Evolutionary conservation across 1,139 yeast species (phyloP).

Genomic region (Saccharomyces hybrid): DNA sequence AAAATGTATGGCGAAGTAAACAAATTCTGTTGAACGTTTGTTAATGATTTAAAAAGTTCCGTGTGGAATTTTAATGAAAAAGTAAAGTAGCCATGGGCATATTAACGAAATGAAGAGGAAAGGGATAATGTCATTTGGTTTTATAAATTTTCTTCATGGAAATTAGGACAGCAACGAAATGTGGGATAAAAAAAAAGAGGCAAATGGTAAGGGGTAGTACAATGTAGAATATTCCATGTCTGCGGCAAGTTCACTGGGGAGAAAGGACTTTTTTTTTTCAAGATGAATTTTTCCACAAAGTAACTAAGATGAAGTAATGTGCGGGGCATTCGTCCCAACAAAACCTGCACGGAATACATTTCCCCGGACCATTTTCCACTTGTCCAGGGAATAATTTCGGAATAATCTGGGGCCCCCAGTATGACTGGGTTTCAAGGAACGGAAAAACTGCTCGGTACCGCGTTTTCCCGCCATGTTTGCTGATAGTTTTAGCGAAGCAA

Average conservation of each 20-base stretch:
- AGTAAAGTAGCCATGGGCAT: background rate
- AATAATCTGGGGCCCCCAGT: background rate
- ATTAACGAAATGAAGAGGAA: background rate
- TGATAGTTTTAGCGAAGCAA: background rate
- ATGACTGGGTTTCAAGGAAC: slow-evolving; percentile 1
- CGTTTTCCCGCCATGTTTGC: background rate
- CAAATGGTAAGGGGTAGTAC: background rate
- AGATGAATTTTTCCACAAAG: background rate
- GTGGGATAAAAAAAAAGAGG: background rate
- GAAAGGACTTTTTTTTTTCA: background rate
- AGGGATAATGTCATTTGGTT: background rate
- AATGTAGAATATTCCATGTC: background rate
- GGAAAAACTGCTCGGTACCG: background rate
- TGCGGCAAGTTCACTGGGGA: background rate
- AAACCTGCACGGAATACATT: background rate
- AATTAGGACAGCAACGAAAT: background rate
- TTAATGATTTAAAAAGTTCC: background rate
- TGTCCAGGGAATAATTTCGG: background rate
- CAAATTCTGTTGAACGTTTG: background rate
- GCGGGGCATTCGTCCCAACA: background rate
- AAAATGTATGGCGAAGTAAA: background rate
- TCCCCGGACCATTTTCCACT: background rate
- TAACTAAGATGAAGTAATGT: background rate
- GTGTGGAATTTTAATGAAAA: background rate
- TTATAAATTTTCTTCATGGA: background rate